These are phyloP conservation scores for Protostelium mycophagum DNA, from an alignment of 78 protist species.

Conservation along the genomic window DNA sequence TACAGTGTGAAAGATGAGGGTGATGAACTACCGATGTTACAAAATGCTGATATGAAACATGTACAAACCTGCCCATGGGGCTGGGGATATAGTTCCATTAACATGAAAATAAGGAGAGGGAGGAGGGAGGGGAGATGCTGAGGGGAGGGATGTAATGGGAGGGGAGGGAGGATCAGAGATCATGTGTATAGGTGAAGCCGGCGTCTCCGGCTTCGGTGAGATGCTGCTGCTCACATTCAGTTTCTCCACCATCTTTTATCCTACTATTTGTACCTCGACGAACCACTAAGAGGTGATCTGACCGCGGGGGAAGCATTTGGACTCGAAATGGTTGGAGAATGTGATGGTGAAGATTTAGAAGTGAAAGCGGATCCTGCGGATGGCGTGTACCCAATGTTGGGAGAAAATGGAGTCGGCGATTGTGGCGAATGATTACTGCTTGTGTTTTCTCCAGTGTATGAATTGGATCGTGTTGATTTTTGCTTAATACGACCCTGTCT, in stretches of 20 bases:
- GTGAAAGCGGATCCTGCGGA: background rate
- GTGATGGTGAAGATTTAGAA: background rate
- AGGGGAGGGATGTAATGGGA: background rate
- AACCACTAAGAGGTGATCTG: background rate
- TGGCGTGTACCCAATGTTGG: background rate
- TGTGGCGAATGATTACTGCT: too few relatives aligned
- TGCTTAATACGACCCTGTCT: background rate
- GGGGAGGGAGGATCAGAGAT: background rate
- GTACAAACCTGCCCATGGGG: background rate
- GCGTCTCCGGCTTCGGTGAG: background rate
- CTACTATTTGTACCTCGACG: background rate
- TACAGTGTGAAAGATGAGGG: background rate
- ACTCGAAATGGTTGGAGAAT: background rate
- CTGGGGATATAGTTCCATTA: background rate
- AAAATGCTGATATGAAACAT: background rate
- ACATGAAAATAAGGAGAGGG: background rate
- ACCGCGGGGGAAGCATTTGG: background rate
- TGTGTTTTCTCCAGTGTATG: background rate
- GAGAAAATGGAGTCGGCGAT: background rate
- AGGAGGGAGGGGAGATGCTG: background rate
- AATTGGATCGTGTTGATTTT: too few relatives aligned
- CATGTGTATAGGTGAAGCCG: background rate
- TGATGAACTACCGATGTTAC: background rate
- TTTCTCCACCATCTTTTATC: too few relatives aligned
- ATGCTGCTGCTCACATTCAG: too few relatives aligned